Evolutionary conservation across 305 asterid species (phyloP).

Genomic region (Ilex paraguariensis): DNA sequence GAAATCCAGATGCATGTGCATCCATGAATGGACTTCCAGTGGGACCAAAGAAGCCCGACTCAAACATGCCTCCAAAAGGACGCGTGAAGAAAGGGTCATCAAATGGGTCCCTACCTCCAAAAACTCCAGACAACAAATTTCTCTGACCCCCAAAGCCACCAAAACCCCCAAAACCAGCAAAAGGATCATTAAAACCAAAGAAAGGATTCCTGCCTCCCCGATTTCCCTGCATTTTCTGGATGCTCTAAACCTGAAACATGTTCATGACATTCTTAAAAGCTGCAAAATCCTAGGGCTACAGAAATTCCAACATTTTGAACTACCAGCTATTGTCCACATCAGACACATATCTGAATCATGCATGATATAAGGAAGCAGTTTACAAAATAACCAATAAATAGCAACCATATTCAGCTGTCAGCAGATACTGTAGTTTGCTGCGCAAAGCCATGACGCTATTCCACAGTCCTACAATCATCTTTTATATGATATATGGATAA

Average conservation of each 20-base stretch:
- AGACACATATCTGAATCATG: too few species aligned
- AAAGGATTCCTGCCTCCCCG: slow-evolving; percentile 23
- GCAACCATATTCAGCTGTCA: too few species aligned
- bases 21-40: slow-evolving; percentile 33
- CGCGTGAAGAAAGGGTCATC: slow-evolving; percentile 78
- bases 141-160: slow-evolving; percentile 59
- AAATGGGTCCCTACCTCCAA: slow-evolving; percentile 86
- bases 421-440: too few species aligned
- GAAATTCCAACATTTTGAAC: too few species aligned
- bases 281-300: too few species aligned
- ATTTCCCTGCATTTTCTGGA: slow-evolving; percentile 2
- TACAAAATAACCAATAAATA: too few species aligned
- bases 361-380: too few species aligned
- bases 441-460: too few species aligned
- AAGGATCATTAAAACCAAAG: slow-evolving; percentile 51
- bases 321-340: too few species aligned
- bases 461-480: too few species aligned
- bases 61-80: slow-evolving; percentile 61
- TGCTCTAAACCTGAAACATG: background rate
- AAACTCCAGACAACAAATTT: slow-evolving; percentile 46
- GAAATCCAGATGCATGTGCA: slow-evolving; percentile 25
- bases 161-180: slow-evolving; percentile 35
- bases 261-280: too few species aligned
- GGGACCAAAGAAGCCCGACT: slow-evolving; percentile 45
- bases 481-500: too few species aligned